These are phyloP conservation scores for Chaetomium tenue DNA, from an alignment of 495 filamentous ascomycete genomes.

Conservation along the genomic window DNA sequence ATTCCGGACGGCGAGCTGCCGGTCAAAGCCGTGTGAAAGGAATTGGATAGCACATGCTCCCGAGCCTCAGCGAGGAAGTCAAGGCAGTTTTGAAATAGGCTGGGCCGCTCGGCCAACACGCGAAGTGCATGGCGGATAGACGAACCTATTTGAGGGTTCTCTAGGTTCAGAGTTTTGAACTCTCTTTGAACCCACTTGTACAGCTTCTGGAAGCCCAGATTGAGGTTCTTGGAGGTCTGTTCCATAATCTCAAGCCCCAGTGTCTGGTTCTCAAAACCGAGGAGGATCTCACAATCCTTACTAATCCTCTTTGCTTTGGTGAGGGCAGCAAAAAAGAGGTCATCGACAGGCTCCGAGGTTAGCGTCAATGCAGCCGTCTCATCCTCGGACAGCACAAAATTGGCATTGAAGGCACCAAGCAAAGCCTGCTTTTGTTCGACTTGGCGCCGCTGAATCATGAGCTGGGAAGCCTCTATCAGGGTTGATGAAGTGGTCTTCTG, in stretches of 20 bases:
- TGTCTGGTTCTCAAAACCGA: slow-evolving; percentile 86
- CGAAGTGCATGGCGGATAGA: slow-evolving; percentile 81
- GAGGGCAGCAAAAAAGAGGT: slow-evolving; percentile 80
- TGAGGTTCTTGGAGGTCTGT: slow-evolving; percentile 78
- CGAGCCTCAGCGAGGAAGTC: slow-evolving; percentile 92
- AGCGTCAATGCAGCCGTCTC: slow-evolving; percentile 71
- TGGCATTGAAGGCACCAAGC: slow-evolving; percentile 75
- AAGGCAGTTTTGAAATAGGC: slow-evolving; percentile 87
- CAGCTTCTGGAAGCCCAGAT: slow-evolving; percentile 88
- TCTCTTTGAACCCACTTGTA: slow-evolving; percentile 93
- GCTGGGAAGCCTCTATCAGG: slow-evolving; percentile 71
- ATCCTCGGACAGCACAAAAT: slow-evolving; percentile 80
- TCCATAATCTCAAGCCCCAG: slow-evolving; percentile 89
- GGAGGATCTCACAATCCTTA: slow-evolving; percentile 79
- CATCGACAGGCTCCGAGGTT: slow-evolving; percentile 75
- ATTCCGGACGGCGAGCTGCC: slow-evolving; percentile 54
- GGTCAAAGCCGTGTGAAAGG: slow-evolving; percentile 88
- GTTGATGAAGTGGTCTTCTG: slow-evolving; percentile 72
- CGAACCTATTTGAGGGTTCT: slow-evolving; percentile 88
- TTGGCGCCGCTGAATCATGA: slow-evolving; percentile 72
- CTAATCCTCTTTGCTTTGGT: slow-evolving; percentile 81
- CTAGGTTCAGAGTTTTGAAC: slow-evolving; percentile 87
- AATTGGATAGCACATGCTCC: slow-evolving; percentile 81
- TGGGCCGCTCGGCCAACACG: slow-evolving; percentile 84
- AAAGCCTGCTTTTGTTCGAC: slow-evolving; percentile 83